Base-by-base conservation (phyloP, 2,329 filamentous ascomycete genomes). In the Alternaria incomplexa region DNA sequence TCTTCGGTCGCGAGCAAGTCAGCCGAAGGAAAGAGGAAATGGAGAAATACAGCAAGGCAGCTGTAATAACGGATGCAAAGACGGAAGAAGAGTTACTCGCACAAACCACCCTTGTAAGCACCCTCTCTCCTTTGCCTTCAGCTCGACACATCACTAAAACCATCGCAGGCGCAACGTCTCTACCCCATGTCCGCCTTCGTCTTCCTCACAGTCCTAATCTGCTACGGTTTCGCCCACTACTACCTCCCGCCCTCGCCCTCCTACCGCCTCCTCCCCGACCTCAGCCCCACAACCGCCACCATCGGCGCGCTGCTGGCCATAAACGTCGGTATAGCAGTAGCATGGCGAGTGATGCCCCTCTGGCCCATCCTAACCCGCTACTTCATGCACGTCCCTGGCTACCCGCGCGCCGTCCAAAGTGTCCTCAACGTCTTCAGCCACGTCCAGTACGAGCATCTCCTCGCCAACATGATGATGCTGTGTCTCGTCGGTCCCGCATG, bases 371-470 rank as follows among this genome's bases (percentile, higher is more conserved):
- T 93, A 68, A 94, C 93, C 80, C 87, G 84, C 65, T 90, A 90
- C 81, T 77, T 79, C 66, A 77, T 75, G 71, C 73, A 78, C 57
- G 69, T 74, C 9, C 77, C 76, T 11, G 77, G 88, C 7, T 88
- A 88, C 55, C 90, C 91, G 9, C 85, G 85, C 65, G 85, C 90
- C 5, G 61, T 88, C 20, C 85, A 86, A 65, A 78, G 92, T 64
- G 72, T 95, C 26, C 87, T 88, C 32, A 87, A 88, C 68, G 81
- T 87, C 53, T 92, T 93, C 81, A 91, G 89, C 20, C 92, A 96
- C 81, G 87, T 91, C 57, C 81, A 79, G 4, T 67, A 89, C 17
- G 72, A 78, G 50, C 92, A 96, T 60, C 58, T 80, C 3, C 20
- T 83, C 23, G 75, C 84, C 45, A 95, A 95, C 79, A 89, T 92